A percentile compares a stretch with the other conserved stretches of the same genome.
phyloP scores from a whole-genome alignment of 352 stramenopile species.

The Pythium vanterpoolii region DNA sequence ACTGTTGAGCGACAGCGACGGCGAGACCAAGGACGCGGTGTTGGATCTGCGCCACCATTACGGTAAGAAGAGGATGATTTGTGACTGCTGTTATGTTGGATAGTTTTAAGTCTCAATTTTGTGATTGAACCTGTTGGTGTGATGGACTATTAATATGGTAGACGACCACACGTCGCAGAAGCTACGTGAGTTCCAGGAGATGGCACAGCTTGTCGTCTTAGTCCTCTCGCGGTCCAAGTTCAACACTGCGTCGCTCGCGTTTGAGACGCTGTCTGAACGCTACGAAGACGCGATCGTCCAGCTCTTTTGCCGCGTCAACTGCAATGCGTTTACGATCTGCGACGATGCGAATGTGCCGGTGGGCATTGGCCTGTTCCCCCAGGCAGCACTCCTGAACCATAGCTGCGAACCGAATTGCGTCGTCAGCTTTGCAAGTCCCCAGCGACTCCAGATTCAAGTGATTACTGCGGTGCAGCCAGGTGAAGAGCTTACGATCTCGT shows the following conservation, averaged over 20 bases:
- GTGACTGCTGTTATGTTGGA: no score
- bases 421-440: constrained; percentile 48
- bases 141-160: constrained; percentile 3
- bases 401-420: constrained; percentile 72
- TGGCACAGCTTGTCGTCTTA: constrained; percentile 56
- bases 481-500: constrained; percentile 72
- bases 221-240: constrained; percentile 49
- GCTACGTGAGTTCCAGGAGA: constrained; percentile 43
- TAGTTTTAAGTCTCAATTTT: neutral
- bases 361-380: constrained; percentile 61
- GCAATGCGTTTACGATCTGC: constrained; percentile 75
- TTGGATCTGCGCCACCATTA: constrained; percentile 44
- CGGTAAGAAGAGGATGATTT: no score
- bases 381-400: constrained; percentile 73
- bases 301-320: constrained; percentile 73
- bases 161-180: constrained; percentile 41
- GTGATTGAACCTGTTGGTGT: neutral
- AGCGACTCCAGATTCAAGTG: constrained; percentile 43
- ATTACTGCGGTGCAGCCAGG: constrained; percentile 36
- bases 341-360: constrained; percentile 41
- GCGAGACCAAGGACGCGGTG: constrained; percentile 11
- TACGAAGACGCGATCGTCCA: constrained; percentile 36
- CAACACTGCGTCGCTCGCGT: constrained; percentile 13
- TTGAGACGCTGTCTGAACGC: constrained; percentile 29
- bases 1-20: constrained; percentile 17